A percentile compares a stretch with the other conserved stretches of the same genome.
Conservation (phyloP, 2,329 filamentous ascomycete genomes). For the Fusarium illudens region DNA sequence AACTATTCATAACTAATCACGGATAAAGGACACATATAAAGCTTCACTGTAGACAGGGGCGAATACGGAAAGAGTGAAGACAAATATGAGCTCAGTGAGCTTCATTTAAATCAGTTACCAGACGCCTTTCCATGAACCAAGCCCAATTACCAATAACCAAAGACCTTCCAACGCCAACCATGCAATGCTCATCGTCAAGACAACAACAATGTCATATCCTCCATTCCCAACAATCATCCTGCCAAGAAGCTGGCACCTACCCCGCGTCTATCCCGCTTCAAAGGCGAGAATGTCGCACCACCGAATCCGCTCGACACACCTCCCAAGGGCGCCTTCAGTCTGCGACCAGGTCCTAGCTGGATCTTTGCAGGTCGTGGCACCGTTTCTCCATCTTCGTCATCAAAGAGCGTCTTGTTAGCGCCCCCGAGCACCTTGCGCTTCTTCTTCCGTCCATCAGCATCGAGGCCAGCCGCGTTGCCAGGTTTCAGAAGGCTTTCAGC, state of each 20-base stretch:
- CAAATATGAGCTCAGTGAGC: background rate
- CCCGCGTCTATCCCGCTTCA: slow-evolving; percentile 74
- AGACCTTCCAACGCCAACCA: slow-evolving; percentile 31
- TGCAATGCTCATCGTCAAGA: slow-evolving; percentile 7
- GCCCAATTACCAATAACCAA: background rate
- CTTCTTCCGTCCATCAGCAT: slow-evolving; percentile 65
- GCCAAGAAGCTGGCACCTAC: slow-evolving; percentile 68
- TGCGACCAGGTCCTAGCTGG: slow-evolving; percentile 40
- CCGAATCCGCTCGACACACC: slow-evolving; percentile 58
- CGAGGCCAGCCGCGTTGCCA: slow-evolving; percentile 28
- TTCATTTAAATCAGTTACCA: background rate
- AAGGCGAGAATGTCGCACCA: slow-evolving; percentile 69
- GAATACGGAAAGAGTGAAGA: background rate
- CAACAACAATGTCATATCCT: background rate
- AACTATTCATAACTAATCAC: background rate
- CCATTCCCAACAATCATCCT: background rate
- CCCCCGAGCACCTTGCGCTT: slow-evolving; percentile 76
- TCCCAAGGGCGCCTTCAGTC: slow-evolving; percentile 50
- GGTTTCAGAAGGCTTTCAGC: slow-evolving; percentile 8
- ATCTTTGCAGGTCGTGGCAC: slow-evolving; percentile 46
- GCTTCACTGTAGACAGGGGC: background rate
- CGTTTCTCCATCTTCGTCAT: slow-evolving; percentile 67
- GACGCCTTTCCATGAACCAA: slow-evolving; percentile 12
- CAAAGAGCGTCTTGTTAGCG: slow-evolving; percentile 73
- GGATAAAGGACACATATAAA: background rate